Evolutionary conservation across 768 basidiomycete species (phyloP).

Genomic region (Lactifluus subvellereus): DNA sequence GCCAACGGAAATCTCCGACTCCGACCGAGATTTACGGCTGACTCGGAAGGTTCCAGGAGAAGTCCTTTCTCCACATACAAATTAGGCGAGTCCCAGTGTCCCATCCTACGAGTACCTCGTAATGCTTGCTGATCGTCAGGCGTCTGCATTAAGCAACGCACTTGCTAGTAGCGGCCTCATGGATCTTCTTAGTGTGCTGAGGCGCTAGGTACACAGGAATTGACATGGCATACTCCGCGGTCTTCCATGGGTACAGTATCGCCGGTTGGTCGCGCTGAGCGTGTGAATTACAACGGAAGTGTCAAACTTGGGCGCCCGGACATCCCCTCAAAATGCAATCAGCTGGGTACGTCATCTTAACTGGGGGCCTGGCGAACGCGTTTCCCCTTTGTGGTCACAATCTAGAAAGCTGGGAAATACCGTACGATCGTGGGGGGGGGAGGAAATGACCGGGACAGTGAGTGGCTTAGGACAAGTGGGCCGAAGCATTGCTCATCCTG

Average conservation of each 20-base stretch:
- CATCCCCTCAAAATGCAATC: not conserved
- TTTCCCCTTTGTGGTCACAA: not conserved
- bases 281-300: conserved; percentile 5
- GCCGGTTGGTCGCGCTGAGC: not conserved
- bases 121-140: not conserved
- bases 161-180: not conserved
- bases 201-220: not conserved
- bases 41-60: not conserved
- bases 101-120: not conserved
- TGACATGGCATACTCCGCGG: not conserved
- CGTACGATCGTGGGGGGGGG: not conserved
- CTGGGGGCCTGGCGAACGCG: not conserved
- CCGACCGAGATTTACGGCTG: not conserved
- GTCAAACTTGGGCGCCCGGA: not conserved
- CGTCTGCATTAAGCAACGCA: not conserved
- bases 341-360: not conserved
- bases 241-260: not conserved
- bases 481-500: not conserved
- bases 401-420: not conserved
- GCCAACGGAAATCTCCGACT: conserved; percentile 2
- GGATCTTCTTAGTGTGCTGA: not conserved
- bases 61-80: not conserved
- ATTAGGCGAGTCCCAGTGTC: not conserved
- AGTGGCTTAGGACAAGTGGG: not conserved
- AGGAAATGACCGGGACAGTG: not conserved